A percentile compares a stretch with the other conserved stretches of the same genome.
Conservation (phyloP, 1,284 basidiomycete species). For the Ganoderma boninense region DNA sequence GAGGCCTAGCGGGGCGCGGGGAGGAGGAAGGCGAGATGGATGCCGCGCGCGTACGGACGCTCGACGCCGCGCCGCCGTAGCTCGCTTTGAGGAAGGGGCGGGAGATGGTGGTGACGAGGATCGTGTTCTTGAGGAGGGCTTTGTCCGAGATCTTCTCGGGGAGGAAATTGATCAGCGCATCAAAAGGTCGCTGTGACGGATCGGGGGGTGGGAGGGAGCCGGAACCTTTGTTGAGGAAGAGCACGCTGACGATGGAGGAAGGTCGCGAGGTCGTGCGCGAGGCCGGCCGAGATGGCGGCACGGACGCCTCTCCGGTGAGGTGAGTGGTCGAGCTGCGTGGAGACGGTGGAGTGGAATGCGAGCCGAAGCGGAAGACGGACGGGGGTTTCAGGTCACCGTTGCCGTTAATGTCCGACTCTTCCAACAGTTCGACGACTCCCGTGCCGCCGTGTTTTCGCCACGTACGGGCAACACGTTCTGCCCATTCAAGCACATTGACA, state of each 20-base stretch:
- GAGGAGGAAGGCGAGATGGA: slow-evolving; percentile 17
- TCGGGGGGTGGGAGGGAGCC: slow-evolving; percentile 38
- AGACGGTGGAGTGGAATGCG: slow-evolving; percentile 38
- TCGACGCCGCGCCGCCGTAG: slow-evolving; percentile 16
- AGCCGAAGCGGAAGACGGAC: slow-evolving; percentile 33
- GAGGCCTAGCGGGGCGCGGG: slow-evolving; percentile 20
- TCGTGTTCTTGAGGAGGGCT: slow-evolving; percentile 49
- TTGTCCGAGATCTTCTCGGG: slow-evolving; percentile 45
- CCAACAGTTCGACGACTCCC: slow-evolving; percentile 43
- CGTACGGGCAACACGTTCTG: slow-evolving; percentile 55
- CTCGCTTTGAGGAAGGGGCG: slow-evolving; percentile 47
- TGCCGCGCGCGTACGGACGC: slow-evolving; percentile 21
- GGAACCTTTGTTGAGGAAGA: slow-evolving; percentile 20
- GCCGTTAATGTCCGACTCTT: slow-evolving; percentile 39
- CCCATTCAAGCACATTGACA: slow-evolving; percentile 59
- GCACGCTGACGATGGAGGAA: slow-evolving; percentile 24
- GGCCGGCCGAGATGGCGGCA: neutral
- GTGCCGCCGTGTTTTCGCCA: slow-evolving; percentile 53
- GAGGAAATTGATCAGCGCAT: slow-evolving; percentile 51
- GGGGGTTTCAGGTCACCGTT: slow-evolving; percentile 32
- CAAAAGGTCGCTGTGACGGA: slow-evolving; percentile 49
- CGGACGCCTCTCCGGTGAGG: slow-evolving; percentile 22
- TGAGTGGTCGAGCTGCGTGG: slow-evolving; percentile 35
- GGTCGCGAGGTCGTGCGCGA: slow-evolving; percentile 20
- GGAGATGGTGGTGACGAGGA: slow-evolving; percentile 53